Conservation (phyloP, 495 filamentous ascomycete species). For the Talaromyces trachyspermus region DNA sequence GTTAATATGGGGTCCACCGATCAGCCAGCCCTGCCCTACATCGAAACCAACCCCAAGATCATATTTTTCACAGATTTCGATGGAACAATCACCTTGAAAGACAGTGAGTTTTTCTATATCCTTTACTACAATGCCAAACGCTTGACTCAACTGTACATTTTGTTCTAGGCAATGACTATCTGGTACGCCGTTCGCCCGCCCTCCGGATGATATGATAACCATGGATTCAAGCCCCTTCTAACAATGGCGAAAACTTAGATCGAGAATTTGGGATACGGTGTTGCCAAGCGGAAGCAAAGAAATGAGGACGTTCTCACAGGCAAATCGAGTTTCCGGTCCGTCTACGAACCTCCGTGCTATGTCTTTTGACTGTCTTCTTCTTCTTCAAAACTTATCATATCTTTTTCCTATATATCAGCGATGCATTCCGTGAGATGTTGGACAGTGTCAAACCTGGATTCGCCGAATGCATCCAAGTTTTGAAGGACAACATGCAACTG, state of each 20-base stretch:
- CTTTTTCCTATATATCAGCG: conserved; percentile 31
- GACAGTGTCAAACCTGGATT: conserved; percentile 71
- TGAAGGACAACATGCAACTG: conserved; percentile 76
- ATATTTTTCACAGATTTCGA: conserved; percentile 99
- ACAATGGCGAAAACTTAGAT: conserved; percentile 43
- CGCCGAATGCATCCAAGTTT: conserved; percentile 64
- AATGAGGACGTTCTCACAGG: conserved; percentile 67
- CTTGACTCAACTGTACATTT: no score
- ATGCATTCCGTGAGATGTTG: conserved; percentile 83
- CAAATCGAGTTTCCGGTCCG: conserved; percentile 62
- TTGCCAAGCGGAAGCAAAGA: conserved; percentile 50
- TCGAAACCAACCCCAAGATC: conserved; percentile 65
- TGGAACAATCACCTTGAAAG: conserved; percentile 83
- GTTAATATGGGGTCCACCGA: conserved; percentile 28
- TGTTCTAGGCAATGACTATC: conserved; percentile 86
- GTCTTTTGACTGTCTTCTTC: background rate
- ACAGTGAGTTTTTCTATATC: conserved; percentile 64
- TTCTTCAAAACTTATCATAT: no score
- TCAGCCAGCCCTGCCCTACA: conserved; percentile 33
- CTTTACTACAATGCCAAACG: no score
- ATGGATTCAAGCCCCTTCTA: background rate
- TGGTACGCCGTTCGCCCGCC: conserved; percentile 40
- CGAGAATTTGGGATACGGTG: conserved; percentile 82
- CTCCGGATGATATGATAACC: no score
- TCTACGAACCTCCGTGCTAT: background rate